Evolutionary conservation across 495 filamentous ascomycete species (phyloP).

Genomic region (Aspergillus ellipticus): DNA sequence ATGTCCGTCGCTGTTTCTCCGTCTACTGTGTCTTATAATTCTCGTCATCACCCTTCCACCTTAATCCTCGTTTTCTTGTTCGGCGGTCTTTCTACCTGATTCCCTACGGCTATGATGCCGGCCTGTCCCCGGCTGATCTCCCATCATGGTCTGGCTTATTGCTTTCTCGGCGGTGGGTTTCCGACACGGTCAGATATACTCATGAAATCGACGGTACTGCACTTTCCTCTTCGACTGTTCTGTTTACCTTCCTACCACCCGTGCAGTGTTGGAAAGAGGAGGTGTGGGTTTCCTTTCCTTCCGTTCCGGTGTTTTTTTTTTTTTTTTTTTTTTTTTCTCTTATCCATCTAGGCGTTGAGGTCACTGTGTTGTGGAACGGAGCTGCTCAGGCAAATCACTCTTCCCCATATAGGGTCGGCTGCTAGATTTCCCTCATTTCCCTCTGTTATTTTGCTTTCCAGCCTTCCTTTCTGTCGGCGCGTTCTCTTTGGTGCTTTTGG

Average conservation of each 20-base stretch:
- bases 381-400: slow-evolving; percentile 7
- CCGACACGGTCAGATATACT: slow-evolving; percentile 3
- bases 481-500: slow-evolving; percentile 1
- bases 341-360: slow-evolving; percentile 22
- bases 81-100: slow-evolving; percentile 3
- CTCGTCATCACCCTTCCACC: not conserved
- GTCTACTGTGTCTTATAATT: slow-evolving; percentile 12
- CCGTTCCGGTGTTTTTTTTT: too few species aligned
- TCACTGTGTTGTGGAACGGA: slow-evolving; percentile 9
- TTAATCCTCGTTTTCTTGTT: not conserved
- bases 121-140: not conserved
- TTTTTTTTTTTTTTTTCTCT: not conserved
- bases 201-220: not conserved
- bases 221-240: slow-evolving; percentile 5
- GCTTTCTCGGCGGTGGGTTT: slow-evolving; percentile 6
- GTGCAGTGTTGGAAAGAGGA: slow-evolving; percentile 8
- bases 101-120: slow-evolving; percentile 6
- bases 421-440: slow-evolving; percentile 16
- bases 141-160: slow-evolving; percentile 9
- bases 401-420: slow-evolving; percentile 11
- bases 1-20: slow-evolving; percentile 9
- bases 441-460: slow-evolving; percentile 2
- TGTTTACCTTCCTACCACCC: slow-evolving; percentile 2
- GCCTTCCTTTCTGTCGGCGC: slow-evolving; percentile 2
- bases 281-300: not conserved